phyloP scores from a whole-genome alignment of 2,329 filamentous ascomycete genomes.

The Plenodomus biglobosus region DNA sequence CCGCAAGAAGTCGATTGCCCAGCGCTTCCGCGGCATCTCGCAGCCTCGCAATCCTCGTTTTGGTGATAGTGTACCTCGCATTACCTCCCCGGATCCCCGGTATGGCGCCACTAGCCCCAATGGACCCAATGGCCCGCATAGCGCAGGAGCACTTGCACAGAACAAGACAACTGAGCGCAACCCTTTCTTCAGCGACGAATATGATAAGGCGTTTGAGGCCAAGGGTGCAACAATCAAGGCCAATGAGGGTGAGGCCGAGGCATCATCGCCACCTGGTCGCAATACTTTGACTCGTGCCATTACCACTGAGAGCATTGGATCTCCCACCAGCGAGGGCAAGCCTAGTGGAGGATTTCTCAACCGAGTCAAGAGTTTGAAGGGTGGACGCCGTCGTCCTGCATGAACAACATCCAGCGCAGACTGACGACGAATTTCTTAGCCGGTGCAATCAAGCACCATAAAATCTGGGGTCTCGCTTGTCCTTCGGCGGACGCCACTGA shows the following conservation, averaged over 20 bases:
- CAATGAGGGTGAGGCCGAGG: slow-evolving; percentile 43
- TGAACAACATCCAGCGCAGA: slow-evolving; percentile 11
- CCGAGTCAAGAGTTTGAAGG: slow-evolving; percentile 45
- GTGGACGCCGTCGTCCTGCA: slow-evolving; percentile 37
- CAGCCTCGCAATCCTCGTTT: slow-evolving; percentile 60
- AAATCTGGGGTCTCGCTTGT: not conserved
- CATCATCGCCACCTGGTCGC: slow-evolving; percentile 32
- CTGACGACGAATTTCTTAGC: not conserved
- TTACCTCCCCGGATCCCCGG: slow-evolving; percentile 57
- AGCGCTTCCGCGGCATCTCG: slow-evolving; percentile 84
- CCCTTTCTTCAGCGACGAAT: slow-evolving; percentile 79
- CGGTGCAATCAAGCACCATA: not conserved
- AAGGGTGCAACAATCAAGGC: slow-evolving; percentile 62
- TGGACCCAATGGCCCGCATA: slow-evolving; percentile 34
- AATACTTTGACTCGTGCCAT: slow-evolving; percentile 35
- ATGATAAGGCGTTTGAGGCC: slow-evolving; percentile 65
- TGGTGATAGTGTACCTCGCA: slow-evolving; percentile 42
- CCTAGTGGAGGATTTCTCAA: slow-evolving; percentile 37
- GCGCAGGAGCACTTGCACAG: slow-evolving; percentile 45
- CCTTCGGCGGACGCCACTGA: not conserved
- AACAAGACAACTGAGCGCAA: slow-evolving; percentile 57
- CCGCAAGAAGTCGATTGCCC: slow-evolving; percentile 92
- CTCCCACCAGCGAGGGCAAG: slow-evolving; percentile 28
- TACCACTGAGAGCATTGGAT: slow-evolving; percentile 37
- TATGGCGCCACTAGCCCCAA: slow-evolving; percentile 39